These are phyloP conservation scores for Ilyonectria sp. DNA, from an alignment of 2,329 filamentous ascomycete genomes.

Conservation along the genomic window DNA sequence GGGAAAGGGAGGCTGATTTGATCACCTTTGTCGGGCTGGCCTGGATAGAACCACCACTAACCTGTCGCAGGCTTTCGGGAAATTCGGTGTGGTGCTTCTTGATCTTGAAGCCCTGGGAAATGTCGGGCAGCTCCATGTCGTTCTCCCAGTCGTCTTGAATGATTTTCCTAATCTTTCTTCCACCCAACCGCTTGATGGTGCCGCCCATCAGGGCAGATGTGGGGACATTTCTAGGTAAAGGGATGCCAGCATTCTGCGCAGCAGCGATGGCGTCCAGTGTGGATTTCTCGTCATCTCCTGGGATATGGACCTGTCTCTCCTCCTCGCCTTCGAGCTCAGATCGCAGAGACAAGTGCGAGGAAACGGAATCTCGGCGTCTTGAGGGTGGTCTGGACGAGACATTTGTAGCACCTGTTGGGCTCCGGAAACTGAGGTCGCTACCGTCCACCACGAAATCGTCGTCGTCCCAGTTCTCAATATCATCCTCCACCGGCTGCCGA, in stretches of 20 bases:
- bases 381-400: conserved; percentile 54
- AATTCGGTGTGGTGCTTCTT: conserved; percentile 75
- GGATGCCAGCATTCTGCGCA: conserved; percentile 91
- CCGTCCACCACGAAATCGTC: conserved; percentile 81
- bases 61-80: conserved; percentile 78
- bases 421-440: conserved; percentile 74
- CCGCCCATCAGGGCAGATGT: conserved; percentile 92
- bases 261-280: conserved; percentile 89
- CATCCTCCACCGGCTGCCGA: conserved; percentile 69
- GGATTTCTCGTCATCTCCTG: conserved; percentile 87
- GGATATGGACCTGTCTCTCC: conserved; percentile 88
- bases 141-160: conserved; percentile 87
- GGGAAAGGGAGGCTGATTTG: conserved; percentile 45
- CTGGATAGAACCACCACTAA: conserved; percentile 70
- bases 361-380: conserved; percentile 81
- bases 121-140: conserved; percentile 78
- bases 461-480: conserved; percentile 85
- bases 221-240: conserved; percentile 88
- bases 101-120: conserved; percentile 73
- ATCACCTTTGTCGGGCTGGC: conserved; percentile 65
- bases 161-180: conserved; percentile 79
- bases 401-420: conserved; percentile 62
- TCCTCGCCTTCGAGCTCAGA: conserved; percentile 90
- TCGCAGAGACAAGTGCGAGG: conserved; percentile 84
- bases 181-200: conserved; percentile 91